Evolutionary conservation across 352 stramenopile species (phyloP), one percentile per base, ranked within the genome.

Genomic region (Phytopythium oedochilum): DNA sequence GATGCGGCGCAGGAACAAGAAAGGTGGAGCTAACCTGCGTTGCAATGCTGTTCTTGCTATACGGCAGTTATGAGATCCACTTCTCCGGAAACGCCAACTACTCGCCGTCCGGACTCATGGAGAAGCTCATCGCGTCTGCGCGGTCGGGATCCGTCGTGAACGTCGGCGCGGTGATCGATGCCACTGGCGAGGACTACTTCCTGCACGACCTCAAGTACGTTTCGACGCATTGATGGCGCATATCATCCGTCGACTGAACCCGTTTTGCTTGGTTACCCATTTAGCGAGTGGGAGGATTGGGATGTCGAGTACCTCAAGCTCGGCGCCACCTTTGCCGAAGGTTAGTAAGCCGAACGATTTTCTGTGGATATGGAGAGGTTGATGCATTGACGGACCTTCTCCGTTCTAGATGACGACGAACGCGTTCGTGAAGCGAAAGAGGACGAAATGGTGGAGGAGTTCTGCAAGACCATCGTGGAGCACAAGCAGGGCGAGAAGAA

Each of bases 211-310:
- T 73, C 52, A 85, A 87, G 85, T 94, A 67, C 62, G 73, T 72
- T 53, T 32, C 29, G 26, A 6, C 7, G 34, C n/a, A 9, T 44
- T n/a, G n/a, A n/a, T n/a, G n/a, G n/a, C n/a, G n/a, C n/a, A 26
- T 44, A 22, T 5, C 18, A 32, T 3, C 23, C 20, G 14, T 3
- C 28, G 25, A 1, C 14, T 48, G 23, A n/a, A 23, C 3, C n/a
- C 11, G 20, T 46, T 18, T 48, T n/a, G n/a, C n/a, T n/a, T n/a
- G n/a, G n/a, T n/a, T n/a, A n/a, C n/a, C n/a, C n/a, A n/a, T n/a
- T n/a, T 38, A 94, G 85, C 51, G 85, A 95, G 64, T 95, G 85
- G 85, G 75, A 92, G 25, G 85, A 95, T 54, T 95, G 85, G 85
- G 85, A 95, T 45, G 85, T 95, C 1, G 63, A 89, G 38, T 95